Base-by-base conservation (phyloP, 106 monocot genomes). In the Iris macrosiphon region DNA sequence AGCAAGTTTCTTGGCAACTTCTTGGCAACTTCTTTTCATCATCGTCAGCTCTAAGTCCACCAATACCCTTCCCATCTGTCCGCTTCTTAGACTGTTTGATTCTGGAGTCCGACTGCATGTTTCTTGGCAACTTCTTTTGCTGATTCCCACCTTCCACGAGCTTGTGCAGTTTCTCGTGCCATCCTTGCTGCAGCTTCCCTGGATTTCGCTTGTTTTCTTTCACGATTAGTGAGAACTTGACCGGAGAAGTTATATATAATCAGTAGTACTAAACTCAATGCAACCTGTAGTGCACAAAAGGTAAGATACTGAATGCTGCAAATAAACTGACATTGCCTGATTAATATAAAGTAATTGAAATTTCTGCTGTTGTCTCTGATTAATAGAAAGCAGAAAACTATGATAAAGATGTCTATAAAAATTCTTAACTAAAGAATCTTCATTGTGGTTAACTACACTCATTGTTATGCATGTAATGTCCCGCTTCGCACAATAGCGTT, bases 231-330 rank as follows among this genome's bases (percentile, higher is more conserved):
- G 40, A 84, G 55, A 57, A 79, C 29, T 61, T 75, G 67, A 30
- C 56, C 84, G 43, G 74, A 79, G 59, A 64, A 84, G 53, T 78
- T 84, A 40, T 79, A 84, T 32, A 84, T 75, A 41, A 84, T 68
- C n/a, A 84, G 49, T 50, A 84, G 55, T 9, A 84, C 43, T 54
- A 84, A 57, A 51, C 53, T 61, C 64, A 79, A 49, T 20, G 68
- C 65, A 57, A 57, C 68, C 79, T 84, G n/a, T n/a, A n/a, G n/a
- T n/a, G n/a, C n/a, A n/a, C n/a, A n/a, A n/a, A n/a, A n/a, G n/a
- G n/a, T n/a, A n/a, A n/a, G n/a, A n/a, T n/a, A n/a, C n/a, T n/a
- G n/a, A n/a, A n/a, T n/a, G n/a, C n/a, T n/a, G n/a, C n/a, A n/a
- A n/a, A n/a, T n/a, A n/a, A n/a, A n/a, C n/a, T n/a, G n/a, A n/a